Base-by-base conservation (phyloP, 805 yeast genomes). In the Ogataea paraovalis region DNA sequence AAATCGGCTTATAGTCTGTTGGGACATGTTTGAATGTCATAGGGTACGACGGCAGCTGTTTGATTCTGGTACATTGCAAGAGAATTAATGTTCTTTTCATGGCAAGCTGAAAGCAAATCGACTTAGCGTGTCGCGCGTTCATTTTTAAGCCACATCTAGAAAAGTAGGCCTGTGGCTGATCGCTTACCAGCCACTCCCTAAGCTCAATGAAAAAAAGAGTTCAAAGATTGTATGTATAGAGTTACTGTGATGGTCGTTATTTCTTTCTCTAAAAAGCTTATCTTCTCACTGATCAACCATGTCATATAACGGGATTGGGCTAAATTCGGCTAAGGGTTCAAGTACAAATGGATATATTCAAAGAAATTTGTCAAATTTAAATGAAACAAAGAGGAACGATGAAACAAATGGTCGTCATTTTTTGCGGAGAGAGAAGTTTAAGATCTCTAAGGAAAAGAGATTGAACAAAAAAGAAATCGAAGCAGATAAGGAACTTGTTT, bases 301-400 rank as follows among this genome's bases (percentile, higher is more conserved):
- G 83, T 76, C 82, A 13, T 78, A 76, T 56, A 79, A 78, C 56
- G 82, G 83, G 4, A 74, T 80, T 39, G 85, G 85, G 0, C 65
- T 80, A 20, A 71, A 70, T 38, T 74, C 79, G 0, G 78, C 83
- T 0, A 67, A 83, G 53, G 87, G 87, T 0, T 70, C 85, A 0
- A 82, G 83, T 0, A 82, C 87, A 0, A 80, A 83, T 21, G 87
- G 87, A 0, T 71, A 72, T 54, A 73, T 82, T 2, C 83, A 80
- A 54, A 69, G 71, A 51, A 80, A 71, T 52, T 58, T 62, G 1
- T 60, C 73, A 0, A 53, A 60, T 16, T 30, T 54, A 3, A 56
- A 60, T 23, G 58, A 53, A 34, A 49, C 51, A 28, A 44, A 49
- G 23, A 48, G 49, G 18, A 60, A 59, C 14, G 60, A 54, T 21